These are phyloP conservation scores for Hypoxylon sp. DNA, from an alignment of 2,329 filamentous ascomycete genomes.

Conservation along the genomic window DNA sequence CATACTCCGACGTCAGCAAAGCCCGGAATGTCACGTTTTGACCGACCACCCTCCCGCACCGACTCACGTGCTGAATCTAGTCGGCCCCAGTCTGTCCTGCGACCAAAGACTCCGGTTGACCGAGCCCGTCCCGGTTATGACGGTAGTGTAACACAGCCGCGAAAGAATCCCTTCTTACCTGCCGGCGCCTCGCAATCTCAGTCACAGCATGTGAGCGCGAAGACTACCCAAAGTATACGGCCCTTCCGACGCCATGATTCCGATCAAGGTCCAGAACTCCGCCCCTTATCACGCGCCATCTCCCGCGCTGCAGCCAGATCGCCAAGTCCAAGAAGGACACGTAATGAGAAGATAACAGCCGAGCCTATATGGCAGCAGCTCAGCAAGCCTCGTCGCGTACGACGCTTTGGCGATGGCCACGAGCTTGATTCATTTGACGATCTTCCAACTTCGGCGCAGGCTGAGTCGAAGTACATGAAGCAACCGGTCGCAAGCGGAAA, in stretches of 20 bases:
- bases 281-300: constrained; percentile 70
- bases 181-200: constrained; percentile 80
- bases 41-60: constrained; percentile 73
- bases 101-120: constrained; percentile 81
- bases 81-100: constrained; percentile 67
- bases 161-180: constrained; percentile 82
- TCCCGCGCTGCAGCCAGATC: constrained; percentile 73
- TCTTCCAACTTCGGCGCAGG: constrained; percentile 85
- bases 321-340: constrained; percentile 67
- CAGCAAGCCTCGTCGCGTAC: constrained; percentile 77
- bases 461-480: constrained; percentile 87
- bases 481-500: constrained; percentile 80
- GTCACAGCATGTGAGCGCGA: constrained; percentile 83
- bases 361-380: constrained; percentile 75
- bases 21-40: constrained; percentile 63
- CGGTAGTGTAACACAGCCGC: constrained; percentile 65
- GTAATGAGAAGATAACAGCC: constrained; percentile 59
- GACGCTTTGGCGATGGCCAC: constrained; percentile 90
- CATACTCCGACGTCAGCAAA: constrained; percentile 67
- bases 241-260: constrained; percentile 86
- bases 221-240: constrained; percentile 76
- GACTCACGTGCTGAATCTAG: constrained; percentile 67
- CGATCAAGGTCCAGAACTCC: constrained; percentile 74
- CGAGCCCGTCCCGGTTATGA: constrained; percentile 67
- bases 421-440: constrained; percentile 97